These are phyloP conservation scores for Avena sativa DNA, from an alignment of 176 grass and related monocot species.

Conservation along the genomic window DNA sequence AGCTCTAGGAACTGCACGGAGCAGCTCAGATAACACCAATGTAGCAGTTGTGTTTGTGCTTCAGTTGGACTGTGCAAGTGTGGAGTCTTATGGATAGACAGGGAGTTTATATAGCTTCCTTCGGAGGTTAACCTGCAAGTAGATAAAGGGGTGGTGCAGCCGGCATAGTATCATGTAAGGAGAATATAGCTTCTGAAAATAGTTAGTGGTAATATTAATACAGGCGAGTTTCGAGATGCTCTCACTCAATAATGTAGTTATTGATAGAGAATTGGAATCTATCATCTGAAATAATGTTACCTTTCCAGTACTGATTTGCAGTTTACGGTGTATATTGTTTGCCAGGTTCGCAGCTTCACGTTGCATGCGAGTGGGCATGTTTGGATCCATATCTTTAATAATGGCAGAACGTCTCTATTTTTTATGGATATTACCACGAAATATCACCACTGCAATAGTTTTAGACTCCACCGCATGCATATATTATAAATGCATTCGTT, in stretches of 20 bases:
- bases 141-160: constrained; percentile 47
- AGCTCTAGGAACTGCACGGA: constrained; percentile 33
- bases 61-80: constrained; percentile 47
- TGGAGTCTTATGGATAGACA: constrained; percentile 38
- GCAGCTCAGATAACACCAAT: constrained; percentile 2
- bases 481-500: constrained; percentile 12
- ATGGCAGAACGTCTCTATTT: neutral
- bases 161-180: constrained; percentile 40
- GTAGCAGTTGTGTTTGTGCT: constrained; percentile 26
- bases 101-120: constrained; percentile 58
- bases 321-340: constrained; percentile 36
- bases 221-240: constrained; percentile 57
- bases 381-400: constrained; percentile 25
- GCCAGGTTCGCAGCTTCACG: constrained; percentile 30
- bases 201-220: constrained; percentile 50
- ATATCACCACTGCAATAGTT: constrained; percentile 12
- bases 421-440: constrained; percentile 10
- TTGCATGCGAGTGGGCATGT: constrained; percentile 17
- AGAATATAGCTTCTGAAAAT: constrained; percentile 56
- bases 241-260: constrained; percentile 67
- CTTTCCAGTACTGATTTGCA: constrained; percentile 29
- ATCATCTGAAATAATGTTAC: constrained; percentile 39
- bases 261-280: constrained; percentile 66
- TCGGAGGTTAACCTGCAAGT: constrained; percentile 53
- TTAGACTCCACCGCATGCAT: constrained; percentile 27